A percentile compares a stretch with the other conserved stretches of the same genome.
These are phyloP conservation scores for Cutaneotrichosporon cutaneum DNA, from an alignment of 1,284 basidiomycete genomes.

Conservation along the genomic window DNA sequence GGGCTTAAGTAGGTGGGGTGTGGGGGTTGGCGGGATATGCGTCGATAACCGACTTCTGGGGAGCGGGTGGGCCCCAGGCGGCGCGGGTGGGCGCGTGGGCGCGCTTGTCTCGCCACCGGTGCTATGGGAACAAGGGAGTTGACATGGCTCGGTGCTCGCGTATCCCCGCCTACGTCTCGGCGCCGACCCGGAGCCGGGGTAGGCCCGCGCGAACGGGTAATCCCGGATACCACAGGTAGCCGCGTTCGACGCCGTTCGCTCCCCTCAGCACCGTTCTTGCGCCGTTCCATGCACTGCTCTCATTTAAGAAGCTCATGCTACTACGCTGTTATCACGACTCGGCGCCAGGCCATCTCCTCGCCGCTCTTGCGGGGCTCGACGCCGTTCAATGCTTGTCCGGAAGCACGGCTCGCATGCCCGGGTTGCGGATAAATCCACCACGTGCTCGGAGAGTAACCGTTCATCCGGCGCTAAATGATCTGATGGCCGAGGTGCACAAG, in stretches of 20 bases:
- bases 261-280: not conserved
- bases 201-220: not conserved
- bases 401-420: not conserved
- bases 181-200: not conserved
- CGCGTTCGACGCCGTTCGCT: not conserved
- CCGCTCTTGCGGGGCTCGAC: not conserved
- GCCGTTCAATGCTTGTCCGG: not conserved
- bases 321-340: not conserved
- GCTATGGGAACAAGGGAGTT: not conserved
- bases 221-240: not conserved
- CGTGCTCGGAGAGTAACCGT: not conserved
- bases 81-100: not conserved
- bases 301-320: too few species aligned
- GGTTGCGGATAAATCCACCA: not conserved
- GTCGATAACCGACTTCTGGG: slow-evolving; percentile 16
- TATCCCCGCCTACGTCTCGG: not conserved
- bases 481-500: not conserved
- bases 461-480: slow-evolving; percentile 1
- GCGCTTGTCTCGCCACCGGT: not conserved
- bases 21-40: slow-evolving; percentile 6
- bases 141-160: not conserved
- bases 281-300: too few species aligned
- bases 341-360: not conserved
- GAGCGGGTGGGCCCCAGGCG: not conserved
- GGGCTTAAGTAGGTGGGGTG: not conserved